Evolutionary conservation across 2,329 filamentous ascomycete species (phyloP).

Genomic region (Paecilomyces dactylethromorphus): DNA sequence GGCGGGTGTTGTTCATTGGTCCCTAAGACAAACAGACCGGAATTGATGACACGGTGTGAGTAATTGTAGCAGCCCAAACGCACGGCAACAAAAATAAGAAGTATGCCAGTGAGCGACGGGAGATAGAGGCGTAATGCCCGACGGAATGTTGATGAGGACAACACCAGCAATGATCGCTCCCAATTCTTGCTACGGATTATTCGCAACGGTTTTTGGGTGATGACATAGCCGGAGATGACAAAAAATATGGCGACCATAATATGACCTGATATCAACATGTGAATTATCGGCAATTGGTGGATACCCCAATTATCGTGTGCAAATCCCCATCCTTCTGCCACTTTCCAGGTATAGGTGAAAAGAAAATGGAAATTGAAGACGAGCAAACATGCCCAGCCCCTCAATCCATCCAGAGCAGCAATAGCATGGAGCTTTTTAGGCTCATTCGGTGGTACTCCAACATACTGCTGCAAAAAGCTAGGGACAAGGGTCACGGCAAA

Average conservation of each 20-base stretch:
- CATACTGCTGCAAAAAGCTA: conserved; percentile 28
- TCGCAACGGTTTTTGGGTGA: conserved; percentile 37
- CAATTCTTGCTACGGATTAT: conserved; percentile 30
- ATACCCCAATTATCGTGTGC: conserved; percentile 32
- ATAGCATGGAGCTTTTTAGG: conserved; percentile 29
- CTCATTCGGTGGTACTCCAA: conserved; percentile 21
- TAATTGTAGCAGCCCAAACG: conserved; percentile 36
- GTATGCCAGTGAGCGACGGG: conserved; percentile 33
- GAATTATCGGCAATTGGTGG: conserved; percentile 36
- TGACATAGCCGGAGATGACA: conserved; percentile 43
- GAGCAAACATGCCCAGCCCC: conserved; percentile 38
- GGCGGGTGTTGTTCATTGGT: conserved; percentile 39
- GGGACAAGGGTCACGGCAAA: conserved; percentile 26
- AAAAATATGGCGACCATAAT: conserved; percentile 45
- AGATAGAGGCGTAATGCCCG: conserved; percentile 38
- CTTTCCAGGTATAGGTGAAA: conserved; percentile 38
- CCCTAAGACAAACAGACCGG: conserved; percentile 31
- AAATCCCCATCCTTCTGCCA: conserved; percentile 34
- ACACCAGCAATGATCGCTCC: conserved; percentile 31
- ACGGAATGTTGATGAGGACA: conserved; percentile 39
- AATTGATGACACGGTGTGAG: conserved; percentile 26
- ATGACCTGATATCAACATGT: conserved; percentile 38
- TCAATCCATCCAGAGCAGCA: conserved; percentile 35
- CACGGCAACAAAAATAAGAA: conserved; percentile 35
- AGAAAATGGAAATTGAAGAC: conserved; percentile 43